Evolutionary conservation across 306 rosid genomes (phyloP), one percentile per base, ranked within the genome.

Genomic region (Citrullus mucosospermus): DNA sequence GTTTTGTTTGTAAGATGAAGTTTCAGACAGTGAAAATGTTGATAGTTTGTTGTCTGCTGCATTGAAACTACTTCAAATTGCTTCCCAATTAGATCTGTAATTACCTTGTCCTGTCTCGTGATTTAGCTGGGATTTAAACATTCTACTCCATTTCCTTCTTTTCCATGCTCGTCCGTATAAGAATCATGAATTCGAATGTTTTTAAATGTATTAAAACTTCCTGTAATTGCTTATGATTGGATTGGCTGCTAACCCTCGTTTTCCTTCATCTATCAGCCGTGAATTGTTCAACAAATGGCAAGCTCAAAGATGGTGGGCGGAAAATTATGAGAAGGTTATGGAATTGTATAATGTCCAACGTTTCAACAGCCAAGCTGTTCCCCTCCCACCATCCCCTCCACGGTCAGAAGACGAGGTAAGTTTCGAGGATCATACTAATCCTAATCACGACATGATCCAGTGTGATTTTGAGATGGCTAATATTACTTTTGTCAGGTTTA

Each of bases 281-380:
- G 36, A 43, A 25, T 69, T 58, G 70, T 69, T 83, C 76, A 56
- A 93, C 81, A 93, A 91, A 88, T 93, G 96, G 93, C 97, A 93
- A 93, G 98, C 98, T 80, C 97, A 93, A 78, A 88, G 91, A 78
- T 93, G 98, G 98, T 93, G 98, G 98, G 81, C 91, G 6, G 98
- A 93, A 80, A 93, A 91, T 77, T 93, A 90, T 84, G 98, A 93
- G 91, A 93, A 90, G 88, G 90, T 93, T 80, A 88, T 93, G 97
- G 98, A 93, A 78, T 81, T 93, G 77, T 93, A 93, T 91, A 93
- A 93, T 85, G 98, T 93, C 83, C 98, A 93, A 74, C 89, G 89
- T 90, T 91, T 91, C 85, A 88, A 93, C 85, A 93, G 89, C 32
- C 87, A 93, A 82, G 89, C 88, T 32, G 96, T 93, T 77, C 97